Base-by-base conservation (phyloP, 2,329 filamentous ascomycete genomes). In the Onygenales sp. region DNA sequence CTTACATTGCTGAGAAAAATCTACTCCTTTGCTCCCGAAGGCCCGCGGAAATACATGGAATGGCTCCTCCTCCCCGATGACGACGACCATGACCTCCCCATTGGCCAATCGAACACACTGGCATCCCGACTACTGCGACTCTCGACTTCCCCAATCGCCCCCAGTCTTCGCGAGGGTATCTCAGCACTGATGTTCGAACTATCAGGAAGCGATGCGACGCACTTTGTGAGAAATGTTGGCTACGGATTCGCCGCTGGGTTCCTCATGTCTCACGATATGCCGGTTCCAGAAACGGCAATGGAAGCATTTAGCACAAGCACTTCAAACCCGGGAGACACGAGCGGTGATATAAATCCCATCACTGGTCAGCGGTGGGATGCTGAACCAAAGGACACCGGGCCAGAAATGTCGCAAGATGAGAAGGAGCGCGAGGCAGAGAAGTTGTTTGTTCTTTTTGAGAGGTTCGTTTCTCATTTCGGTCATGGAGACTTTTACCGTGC, bases 181-280 rank as follows among this genome's bases (percentile, higher is more conserved):
- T 87, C 87, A 0, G 78, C 85, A 33, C 76, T 98, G 27, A 80
- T 96, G 56, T 98, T 94, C 66, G 87, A 94, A 58, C 77, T 97
- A 32, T 95, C 90, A 0, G 86, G 85, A 58, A 87, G 84, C 61
- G 84, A 96, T 61, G 81, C 91, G 0, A 80, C 79, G 13, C 86
- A 78, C 33, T 93, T 96, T 63, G 87, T 97, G 0, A 79, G 87
- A 50, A 96, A 96, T 60, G 88, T 98, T 10, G 93, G 93, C 0
- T 98, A 95, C 65, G 93, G 93, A 0, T 95, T 88, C 64, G 93
- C 93, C 0, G 88, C 90, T 0, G 93, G 93, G 0, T 95, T 93
- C 65, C 74, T 98, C 13, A 85, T 91, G 72, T 85, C 87, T 57
- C 87, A 92, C 57, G 88, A 93, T 52, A 83, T 97, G 10, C 78